These are phyloP conservation scores for Neophaeococcomyces mojaviensis DNA, from an alignment of 2,329 filamentous ascomycete genomes.

Conservation along the genomic window DNA sequence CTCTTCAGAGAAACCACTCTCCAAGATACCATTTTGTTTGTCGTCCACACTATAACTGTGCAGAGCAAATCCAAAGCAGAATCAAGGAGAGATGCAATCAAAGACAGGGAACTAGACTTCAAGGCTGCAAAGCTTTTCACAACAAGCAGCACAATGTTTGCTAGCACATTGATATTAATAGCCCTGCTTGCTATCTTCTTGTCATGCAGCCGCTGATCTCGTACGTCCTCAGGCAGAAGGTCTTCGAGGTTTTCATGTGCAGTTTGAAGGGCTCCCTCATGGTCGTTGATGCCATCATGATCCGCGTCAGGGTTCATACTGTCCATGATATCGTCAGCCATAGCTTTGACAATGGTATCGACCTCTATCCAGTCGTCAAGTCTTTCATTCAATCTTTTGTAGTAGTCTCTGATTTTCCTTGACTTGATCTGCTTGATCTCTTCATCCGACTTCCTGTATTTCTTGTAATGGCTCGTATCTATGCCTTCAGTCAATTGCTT, in stretches of 20 bases:
- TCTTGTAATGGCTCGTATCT: slow-evolving; percentile 41
- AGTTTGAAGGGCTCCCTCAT: slow-evolving; percentile 43
- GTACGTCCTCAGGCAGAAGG: slow-evolving; percentile 50
- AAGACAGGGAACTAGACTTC: slow-evolving; percentile 51
- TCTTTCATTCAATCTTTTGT: slow-evolving; percentile 47
- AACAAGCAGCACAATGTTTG: slow-evolving; percentile 50
- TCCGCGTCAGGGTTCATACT: slow-evolving; percentile 53
- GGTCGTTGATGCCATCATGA: slow-evolving; percentile 48
- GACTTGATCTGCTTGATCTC: slow-evolving; percentile 45
- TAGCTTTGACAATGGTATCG: slow-evolving; percentile 48
- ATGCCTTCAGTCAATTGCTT: slow-evolving; percentile 41
- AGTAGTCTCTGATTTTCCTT: slow-evolving; percentile 48
- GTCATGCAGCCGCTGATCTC: slow-evolving; percentile 40
- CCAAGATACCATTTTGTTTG: slow-evolving; percentile 54
- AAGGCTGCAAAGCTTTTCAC: slow-evolving; percentile 51
- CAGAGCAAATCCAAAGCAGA: slow-evolving; percentile 55
- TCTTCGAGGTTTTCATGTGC: slow-evolving; percentile 46
- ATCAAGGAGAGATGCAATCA: slow-evolving; percentile 56
- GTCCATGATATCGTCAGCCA: slow-evolving; percentile 54
- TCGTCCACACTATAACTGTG: slow-evolving; percentile 54
- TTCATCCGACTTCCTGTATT: slow-evolving; percentile 44
- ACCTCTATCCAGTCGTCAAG: slow-evolving; percentile 54
- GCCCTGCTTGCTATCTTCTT: slow-evolving; percentile 48
- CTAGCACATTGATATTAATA: slow-evolving; percentile 54
- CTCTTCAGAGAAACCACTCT: slow-evolving; percentile 42